Conservation (phyloP, 352 stramenopile species). For the Globisporangium megalacanthum region DNA sequence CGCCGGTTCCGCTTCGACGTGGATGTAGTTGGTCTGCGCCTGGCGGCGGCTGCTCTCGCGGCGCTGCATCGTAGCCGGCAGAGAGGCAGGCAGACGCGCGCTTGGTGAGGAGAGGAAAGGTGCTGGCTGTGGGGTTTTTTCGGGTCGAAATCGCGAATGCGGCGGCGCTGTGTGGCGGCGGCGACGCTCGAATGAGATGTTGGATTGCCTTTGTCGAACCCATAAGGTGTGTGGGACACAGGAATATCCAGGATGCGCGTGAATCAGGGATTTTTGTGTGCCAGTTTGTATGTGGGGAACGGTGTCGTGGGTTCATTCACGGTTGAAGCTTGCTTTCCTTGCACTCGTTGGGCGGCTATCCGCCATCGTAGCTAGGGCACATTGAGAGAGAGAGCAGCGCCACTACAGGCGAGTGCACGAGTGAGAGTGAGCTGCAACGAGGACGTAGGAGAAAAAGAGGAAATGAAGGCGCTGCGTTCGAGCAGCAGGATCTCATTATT, state of each 20-base stretch:
- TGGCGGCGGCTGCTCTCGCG: constrained; percentile 15
- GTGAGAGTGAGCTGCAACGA: no score
- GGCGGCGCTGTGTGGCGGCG: not conserved
- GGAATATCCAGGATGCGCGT: not conserved
- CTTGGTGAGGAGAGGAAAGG: not conserved
- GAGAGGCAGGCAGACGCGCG: not conserved
- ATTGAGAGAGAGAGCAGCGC: no score
- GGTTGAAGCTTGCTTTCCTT: not conserved
- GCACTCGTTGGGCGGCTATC: not conserved
- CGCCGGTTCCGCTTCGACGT: constrained; percentile 50
- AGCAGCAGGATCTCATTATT: no score
- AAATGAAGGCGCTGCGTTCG: no score
- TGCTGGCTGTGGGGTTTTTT: not conserved
- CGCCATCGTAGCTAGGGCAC: no score
- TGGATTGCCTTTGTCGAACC: not conserved
- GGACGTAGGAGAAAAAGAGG: no score
- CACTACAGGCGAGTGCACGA: no score
- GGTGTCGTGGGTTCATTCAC: not conserved
- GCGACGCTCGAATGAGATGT: not conserved
- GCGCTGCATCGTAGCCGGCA: constrained; percentile 9
- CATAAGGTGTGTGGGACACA: not conserved
- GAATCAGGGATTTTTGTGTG: not conserved
- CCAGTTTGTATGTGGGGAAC: not conserved
- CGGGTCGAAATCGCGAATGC: not conserved
- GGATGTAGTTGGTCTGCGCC: constrained; percentile 76